Base-by-base conservation (phyloP, 2,329 filamentous ascomycete genomes). In the Apiospora saccharicola region DNA sequence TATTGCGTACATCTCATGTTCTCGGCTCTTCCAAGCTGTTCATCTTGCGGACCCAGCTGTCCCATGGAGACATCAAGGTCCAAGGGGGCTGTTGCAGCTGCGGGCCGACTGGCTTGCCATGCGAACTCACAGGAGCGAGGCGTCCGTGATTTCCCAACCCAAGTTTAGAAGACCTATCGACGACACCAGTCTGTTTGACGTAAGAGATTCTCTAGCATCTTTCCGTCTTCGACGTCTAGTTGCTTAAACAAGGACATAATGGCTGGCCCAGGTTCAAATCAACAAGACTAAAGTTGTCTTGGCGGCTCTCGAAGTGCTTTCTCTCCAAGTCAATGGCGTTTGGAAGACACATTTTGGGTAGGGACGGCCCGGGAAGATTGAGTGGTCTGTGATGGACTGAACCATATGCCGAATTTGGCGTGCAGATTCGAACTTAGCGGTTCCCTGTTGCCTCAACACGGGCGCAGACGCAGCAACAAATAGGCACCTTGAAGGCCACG, bases 1-100 rank as follows among this genome's bases (percentile, higher is more conserved):
- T 37, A 12, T 61, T 16, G 53, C 30, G 8, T 22, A 10, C 53
- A 37, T 30, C 30, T 22, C 53, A 3, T 37, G 26, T 61, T 61
- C 53, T 61, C 57, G 30, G 22, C 30, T 22, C 53, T 61, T 37
- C 30, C 12, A 37, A 5, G 4, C 7, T 19, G 16, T 61, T 14
- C 53, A 10, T 37, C 6, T 61, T 61, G 8, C 30, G 1, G 53
- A 22, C 3, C 19, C 16, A 37, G 30, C 5, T 41, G 19, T 64
- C n/a, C 4, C 57, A 41, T 64, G 19, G n/a, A 64, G 57, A 64
- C 57, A 64, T 64, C 57, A 64, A 64, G 57, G 57, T 64, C 19
- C 19, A 37, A 41, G 30, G 10, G 53, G 10, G 53, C 53, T 34
- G 19, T 16, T 34, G 34, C 26, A 10, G 4, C 7, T 34, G 53